phyloP scores from a whole-genome alignment of 768 basidiomycete genomes.

The Steccherinum ochraceum region DNA sequence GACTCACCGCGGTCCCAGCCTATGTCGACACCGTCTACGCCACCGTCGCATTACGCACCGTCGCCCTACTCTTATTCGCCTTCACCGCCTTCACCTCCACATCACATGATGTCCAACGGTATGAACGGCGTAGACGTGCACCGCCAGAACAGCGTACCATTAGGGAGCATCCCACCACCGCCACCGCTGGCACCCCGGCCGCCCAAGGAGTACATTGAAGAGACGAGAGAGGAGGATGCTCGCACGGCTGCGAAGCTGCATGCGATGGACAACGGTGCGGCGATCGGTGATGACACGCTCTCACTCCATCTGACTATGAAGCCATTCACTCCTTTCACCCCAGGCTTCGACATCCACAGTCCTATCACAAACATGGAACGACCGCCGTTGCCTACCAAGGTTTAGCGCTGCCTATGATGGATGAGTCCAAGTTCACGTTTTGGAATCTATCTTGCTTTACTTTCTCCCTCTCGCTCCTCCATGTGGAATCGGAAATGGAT shows the following conservation, averaged over 20 bases:
- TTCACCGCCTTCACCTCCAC: conserved; percentile 7
- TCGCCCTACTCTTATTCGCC: conserved; percentile 1
- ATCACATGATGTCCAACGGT: conserved; percentile 2
- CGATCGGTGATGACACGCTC: not conserved
- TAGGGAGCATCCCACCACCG: conserved; percentile 32
- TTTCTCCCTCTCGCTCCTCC: too few species aligned
- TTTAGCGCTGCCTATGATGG: conserved; percentile 1
- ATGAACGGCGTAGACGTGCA: not conserved
- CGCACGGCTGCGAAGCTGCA: conserved; percentile 37
- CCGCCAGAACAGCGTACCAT: conserved; percentile 1
- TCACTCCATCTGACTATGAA: conserved; percentile 22
- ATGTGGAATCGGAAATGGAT: too few species aligned
- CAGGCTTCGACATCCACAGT: conserved; percentile 26
- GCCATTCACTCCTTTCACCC: conserved; percentile 44
- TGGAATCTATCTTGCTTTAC: not conserved
- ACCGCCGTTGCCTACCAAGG: conserved; percentile 13
- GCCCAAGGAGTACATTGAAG: conserved; percentile 73
- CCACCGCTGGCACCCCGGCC: conserved; percentile 75
- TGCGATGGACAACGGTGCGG: conserved; percentile 13
- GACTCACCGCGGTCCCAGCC: conserved; percentile 24
- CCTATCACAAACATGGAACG: conserved; percentile 3
- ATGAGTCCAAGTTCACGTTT: not conserved
- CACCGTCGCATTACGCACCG: not conserved
- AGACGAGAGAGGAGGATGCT: conserved; percentile 71
- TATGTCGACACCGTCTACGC: not conserved